Conservation (phyloP, 78 protist genomes). For the Polysphondylium violaceum region DNA sequence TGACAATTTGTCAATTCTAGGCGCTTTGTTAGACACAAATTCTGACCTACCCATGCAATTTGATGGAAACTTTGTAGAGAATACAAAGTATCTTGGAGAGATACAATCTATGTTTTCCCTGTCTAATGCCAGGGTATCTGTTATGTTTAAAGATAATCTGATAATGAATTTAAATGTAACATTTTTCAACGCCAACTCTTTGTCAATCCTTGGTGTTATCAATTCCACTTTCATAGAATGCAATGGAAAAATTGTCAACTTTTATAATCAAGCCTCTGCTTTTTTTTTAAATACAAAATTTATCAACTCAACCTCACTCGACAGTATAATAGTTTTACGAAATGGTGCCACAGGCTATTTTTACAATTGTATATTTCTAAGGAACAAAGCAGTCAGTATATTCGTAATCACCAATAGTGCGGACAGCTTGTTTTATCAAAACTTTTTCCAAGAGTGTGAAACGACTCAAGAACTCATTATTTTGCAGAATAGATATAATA, state of each 20-base stretch:
- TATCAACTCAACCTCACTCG: neutral
- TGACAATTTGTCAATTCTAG: neutral
- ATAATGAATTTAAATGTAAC: too few relatives aligned
- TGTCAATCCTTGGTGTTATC: neutral
- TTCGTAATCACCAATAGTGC: neutral
- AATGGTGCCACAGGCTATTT: neutral
- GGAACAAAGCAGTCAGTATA: neutral
- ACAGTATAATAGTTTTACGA: neutral
- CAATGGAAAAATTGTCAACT: neutral
- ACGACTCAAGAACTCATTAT: neutral
- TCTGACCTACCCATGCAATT: too few relatives aligned
- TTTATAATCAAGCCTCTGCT: neutral
- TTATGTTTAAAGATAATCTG: too few relatives aligned
- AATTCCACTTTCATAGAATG: neutral
- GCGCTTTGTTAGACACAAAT: too few relatives aligned
- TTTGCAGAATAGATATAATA: neutral
- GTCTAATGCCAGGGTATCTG: slow-evolving; percentile 3
- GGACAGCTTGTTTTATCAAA: neutral
- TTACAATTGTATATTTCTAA: neutral
- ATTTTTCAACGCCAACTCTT: too few relatives aligned
- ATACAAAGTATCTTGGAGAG: neutral
- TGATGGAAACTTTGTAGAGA: neutral
- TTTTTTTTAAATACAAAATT: neutral
- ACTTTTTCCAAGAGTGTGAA: neutral
- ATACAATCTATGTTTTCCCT: slow-evolving; percentile 11